Base-by-base conservation (phyloP, 169 alveolate genomes). In the Plasmodium ovale region DNA sequence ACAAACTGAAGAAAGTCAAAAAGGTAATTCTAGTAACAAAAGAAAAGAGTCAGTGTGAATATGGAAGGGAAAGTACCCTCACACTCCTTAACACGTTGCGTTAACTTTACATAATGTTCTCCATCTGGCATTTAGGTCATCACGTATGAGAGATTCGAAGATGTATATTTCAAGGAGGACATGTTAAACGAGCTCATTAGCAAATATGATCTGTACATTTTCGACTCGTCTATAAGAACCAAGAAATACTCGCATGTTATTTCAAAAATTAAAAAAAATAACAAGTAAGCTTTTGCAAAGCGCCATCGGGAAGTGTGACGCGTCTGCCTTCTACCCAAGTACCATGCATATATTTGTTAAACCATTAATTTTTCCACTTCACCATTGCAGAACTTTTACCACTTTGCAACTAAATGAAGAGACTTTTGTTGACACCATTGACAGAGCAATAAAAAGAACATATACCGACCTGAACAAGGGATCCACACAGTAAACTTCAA, bases 121-220 rank as follows among this genome's bases (percentile, higher is more conserved):
- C n/a, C n/a, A n/a, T n/a, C n/a, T n/a, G n/a, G n/a, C n/a, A n/a
- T n/a, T 37, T 19, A 84, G 91, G 68, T 84, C 39, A 69, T 84
- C 47, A 84, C 47, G 33, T 84, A 84, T 84, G 91, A 84, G 19
- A 65, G 68, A 42, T 69, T 84, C 16, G 91, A 84, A 84, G 87
- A 35, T 23, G n/a, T 54, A 5, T 68, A 62, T 54, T 51, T 51
- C 62, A 84, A 39, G 31, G 85, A 84, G 0, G 87, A 56, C 23
- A 23, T 56, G 49, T n/a, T 84, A 14, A 84, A 84, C 39, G 87
- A 84, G 14, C 42, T 39, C n/a, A 31, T 54, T n/a, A 39, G 12
- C 2, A 84, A 31, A 56, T 84, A 51, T 12, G 91, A 84, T 35
- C 33, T 84, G 21, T 84, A 42, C 25, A 59, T 84, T 53, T 84